Conservation (phyloP, 768 basidiomycete genomes). For the Leccinum aurantiacum region DNA sequence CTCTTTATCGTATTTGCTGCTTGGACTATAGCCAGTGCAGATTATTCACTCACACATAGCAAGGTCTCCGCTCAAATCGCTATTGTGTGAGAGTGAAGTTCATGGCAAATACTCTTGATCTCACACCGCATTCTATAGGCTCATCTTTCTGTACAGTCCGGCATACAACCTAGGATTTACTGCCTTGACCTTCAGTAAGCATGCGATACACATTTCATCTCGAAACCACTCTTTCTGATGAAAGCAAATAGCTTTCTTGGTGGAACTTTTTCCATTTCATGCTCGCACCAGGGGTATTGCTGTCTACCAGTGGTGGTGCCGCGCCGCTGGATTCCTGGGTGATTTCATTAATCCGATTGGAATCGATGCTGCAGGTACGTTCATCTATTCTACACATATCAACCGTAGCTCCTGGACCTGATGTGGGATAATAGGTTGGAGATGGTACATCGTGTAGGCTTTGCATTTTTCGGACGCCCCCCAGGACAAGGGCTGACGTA, state of each 20-base stretch:
- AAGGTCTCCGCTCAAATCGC: conserved; percentile 5
- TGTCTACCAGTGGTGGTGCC: conserved; percentile 58
- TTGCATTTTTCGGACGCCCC: not conserved
- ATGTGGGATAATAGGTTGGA: conserved; percentile 1
- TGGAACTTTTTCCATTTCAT: conserved; percentile 64
- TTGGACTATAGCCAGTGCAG: conserved; percentile 20
- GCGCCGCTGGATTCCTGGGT: conserved; percentile 24
- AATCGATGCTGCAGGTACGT: conserved; percentile 2
- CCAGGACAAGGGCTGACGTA: not conserved
- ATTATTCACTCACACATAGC: conserved; percentile 11
- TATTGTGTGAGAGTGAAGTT: conserved; percentile 7
- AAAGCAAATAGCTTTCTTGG: conserved; percentile 47
- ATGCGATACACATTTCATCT: no score
- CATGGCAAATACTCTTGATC: not conserved
- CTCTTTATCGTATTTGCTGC: conserved; percentile 15
- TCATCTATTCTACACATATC: not conserved
- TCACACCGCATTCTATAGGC: not conserved
- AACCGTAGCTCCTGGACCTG: not conserved
- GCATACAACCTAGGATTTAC: conserved; percentile 5
- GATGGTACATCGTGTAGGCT: not conserved
- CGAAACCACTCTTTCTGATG: not conserved
- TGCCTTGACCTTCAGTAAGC: conserved; percentile 10
- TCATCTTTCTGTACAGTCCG: conserved; percentile 3
- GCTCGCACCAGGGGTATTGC: conserved; percentile 50
- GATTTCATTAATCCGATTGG: conserved; percentile 16